Evolutionary conservation across 2,329 filamentous ascomycete species (phyloP), one percentile per base, ranked within the genome.

Genomic region (Trichoderma hamatum): DNA sequence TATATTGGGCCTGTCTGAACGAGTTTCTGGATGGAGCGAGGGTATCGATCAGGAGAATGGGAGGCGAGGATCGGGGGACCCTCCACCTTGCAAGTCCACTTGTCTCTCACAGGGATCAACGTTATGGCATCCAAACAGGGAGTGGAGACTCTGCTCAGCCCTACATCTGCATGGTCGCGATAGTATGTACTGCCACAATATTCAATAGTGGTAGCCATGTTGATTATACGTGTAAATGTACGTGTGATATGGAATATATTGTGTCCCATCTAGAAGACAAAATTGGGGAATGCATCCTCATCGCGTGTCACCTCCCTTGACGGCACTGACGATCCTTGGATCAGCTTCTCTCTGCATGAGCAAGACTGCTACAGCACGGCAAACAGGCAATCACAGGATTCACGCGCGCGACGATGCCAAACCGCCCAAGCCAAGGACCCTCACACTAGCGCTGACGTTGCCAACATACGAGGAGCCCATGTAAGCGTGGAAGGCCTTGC

Each of bases 381-480:
- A 49, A n/a, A n/a, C n/a, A n/a, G n/a, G n/a, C n/a, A n/a, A n/a
- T n/a, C 63, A 66, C 10, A 56, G 26, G 28, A 26, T 21, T 58
- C 63, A 46, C 36, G 34, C 63, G 36, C 36, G 34, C 63, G 36
- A 58, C 63, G 19, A 39, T 34, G 5, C 52, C n/a, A 13, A 66
- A 58, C 9, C 19, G 28, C 14, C 26, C 63, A 58, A 36, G 63
- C n/a, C n/a, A 46, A 36, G 63, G 39, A 43, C 39, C 24, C 52
- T 32, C 24, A 30, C 52, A 49, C 52, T 66, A 66, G 63, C 63
- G 63, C 63, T 66, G 63, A 66, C 63, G 56, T 49, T 24, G 34
- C n/a, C 63, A 66, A 66, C 63, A 26, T 56, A 65, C 26, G 32
- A 55, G 51, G 19, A 21, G 36, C 62, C 51, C 51, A 32, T 55